Evolutionary conservation across 805 yeast genomes (phyloP), one percentile per base, ranked within the genome.

Genomic region (Yarrowia sp.): DNA sequence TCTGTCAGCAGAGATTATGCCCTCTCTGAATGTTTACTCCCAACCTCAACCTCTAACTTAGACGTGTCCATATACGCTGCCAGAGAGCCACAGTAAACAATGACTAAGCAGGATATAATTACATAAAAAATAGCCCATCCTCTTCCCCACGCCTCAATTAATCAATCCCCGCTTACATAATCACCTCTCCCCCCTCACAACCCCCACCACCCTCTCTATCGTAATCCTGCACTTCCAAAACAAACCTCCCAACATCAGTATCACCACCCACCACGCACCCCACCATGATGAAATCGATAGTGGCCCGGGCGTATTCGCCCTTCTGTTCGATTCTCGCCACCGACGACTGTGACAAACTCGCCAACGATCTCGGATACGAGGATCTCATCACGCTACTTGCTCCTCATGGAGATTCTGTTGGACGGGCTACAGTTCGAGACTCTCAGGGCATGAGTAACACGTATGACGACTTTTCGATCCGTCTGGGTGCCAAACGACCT

Each of bases 401-500:
- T 66, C 85, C 86, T 0, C 82, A 83, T 70, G 87, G 87, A 8
- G 83, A 43, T 8, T 14, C 82, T 35, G 76, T 76, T 47, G 81
- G 81, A 64, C 71, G 76, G 17, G 81, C 80, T 68, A 80, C 79
- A 63, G 79, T 84, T 63, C 80, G 81, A 36, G 84, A 81, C 70
- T 77, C 80, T 17, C 85, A 81, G 69, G 74, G 84, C 51, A 79
- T 81, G 64, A 80, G 85, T n/a, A 77, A 79, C 66, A 77, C 74
- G 8, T 78, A 81, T 60, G 82, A 81, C 17, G 80, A 81, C 68
- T 83, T 84, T 69, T 85, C 85, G 18, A 75, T 87, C 33, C 51
- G 64, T 8, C 35, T 58, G 51, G 64, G 64, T 0, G 35, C 51
- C n/a, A 43, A 33, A 18, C 32, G 64, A 35, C 64, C 64, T 7